These are phyloP conservation scores for Conticribra guillardii DNA, from an alignment of 108 stramenopile species.

Conservation along the genomic window DNA sequence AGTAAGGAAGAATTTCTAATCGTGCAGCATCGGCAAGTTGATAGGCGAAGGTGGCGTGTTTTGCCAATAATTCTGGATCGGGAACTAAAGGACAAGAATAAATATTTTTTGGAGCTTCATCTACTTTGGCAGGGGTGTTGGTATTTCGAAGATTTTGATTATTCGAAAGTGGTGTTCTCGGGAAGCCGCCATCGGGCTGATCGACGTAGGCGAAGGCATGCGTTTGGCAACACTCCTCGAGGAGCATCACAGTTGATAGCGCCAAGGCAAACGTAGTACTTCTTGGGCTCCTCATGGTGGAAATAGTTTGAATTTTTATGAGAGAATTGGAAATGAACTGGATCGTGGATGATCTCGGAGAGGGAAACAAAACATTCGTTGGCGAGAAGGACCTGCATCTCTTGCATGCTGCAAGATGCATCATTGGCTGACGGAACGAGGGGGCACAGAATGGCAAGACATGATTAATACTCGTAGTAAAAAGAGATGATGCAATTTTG, in stretches of 20 bases:
- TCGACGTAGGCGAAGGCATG: slow-evolving; percentile 13
- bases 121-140: not conserved
- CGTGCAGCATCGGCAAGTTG: slow-evolving; percentile 50
- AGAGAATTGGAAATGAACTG: no score
- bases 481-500: no score
- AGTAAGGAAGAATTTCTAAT: slow-evolving; percentile 45
- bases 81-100: not conserved
- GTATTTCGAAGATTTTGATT: not conserved
- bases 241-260: not conserved
- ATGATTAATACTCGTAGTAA: no score
- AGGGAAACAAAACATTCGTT: no score
- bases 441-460: no score
- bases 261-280: not conserved
- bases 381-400: no score
- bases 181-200: slow-evolving; percentile 10
- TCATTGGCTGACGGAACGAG: no score
- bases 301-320: not conserved
- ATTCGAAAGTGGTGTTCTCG: not conserved
- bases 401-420: no score
- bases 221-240: not conserved
- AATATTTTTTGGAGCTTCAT: no score
- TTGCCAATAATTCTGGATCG: slow-evolving; percentile 11
- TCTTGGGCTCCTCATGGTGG: not conserved
- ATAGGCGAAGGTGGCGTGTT: slow-evolving; percentile 37
- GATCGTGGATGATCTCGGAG: no score